Base-by-base conservation (phyloP, 1,139 yeast species). In the Trichomonascaceae sp. region DNA sequence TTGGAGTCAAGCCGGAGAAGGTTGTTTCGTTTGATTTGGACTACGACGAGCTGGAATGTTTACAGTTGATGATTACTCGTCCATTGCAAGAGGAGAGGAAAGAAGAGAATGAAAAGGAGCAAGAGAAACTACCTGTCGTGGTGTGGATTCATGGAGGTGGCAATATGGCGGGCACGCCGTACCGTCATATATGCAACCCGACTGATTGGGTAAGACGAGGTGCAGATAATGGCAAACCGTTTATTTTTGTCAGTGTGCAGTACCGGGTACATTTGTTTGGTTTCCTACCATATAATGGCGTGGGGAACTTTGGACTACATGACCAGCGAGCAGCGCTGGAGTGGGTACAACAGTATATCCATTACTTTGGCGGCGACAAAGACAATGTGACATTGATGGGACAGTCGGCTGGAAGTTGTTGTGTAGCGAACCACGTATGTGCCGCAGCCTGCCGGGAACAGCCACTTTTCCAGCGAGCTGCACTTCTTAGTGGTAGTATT, bases 61-160 rank as follows among this genome's bases (percentile, higher is more conserved):
- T 48, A 32, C 38, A 40, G 26, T 30, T 48, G 28, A 46, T 48
- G 35, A 37, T 48, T 16, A 42, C 42, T 26, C 28, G 48, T 4
- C 52, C 51, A 1, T 36, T 5, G 40, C 32, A 2, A 6, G 25
- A 14, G 4, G 27, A 30, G 5, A 18, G 23, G 4, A 17, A 29
- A n/a, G 11, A 31, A 13, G 28, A 34, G n/a, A n/a, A n/a, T n/a
- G 25, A 14, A 5, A 27, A 30, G 5, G 22, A 25, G 4, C 18
- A 29, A n/a, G 11, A 31, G 13, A 29, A 34, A 13, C 37, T 56
- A 4, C 61, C 62, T 4, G 60, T 56, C 4, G 45, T 51, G 30
- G 44, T 54, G 5, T 57, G 60, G 59, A 54, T 59, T 31, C 59
- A 59, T 35, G 64, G 64, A 13, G 64, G 64, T 18, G 56, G 56